Base-by-base conservation (phyloP, 495 filamentous ascomycete genomes). In the Pseudomonodictys pantanalensis region DNA sequence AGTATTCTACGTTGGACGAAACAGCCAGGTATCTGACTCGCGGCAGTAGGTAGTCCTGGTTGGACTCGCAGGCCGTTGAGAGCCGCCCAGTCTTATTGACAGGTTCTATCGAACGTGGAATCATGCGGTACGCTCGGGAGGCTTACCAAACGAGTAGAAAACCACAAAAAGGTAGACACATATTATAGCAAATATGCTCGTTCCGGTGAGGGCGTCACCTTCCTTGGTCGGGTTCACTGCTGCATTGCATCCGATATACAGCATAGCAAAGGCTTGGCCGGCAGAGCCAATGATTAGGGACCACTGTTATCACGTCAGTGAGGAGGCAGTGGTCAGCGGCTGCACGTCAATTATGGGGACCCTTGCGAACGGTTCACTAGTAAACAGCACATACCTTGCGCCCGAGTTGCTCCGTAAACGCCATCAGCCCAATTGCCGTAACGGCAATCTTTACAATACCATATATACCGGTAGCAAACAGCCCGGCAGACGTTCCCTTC, bases 91-190 rank as follows among this genome's bases (percentile, higher is more conserved):
- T n/a, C n/a, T n/a, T n/a, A n/a, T n/a, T n/a, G n/a, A n/a, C n/a
- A n/a, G n/a, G n/a, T n/a, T n/a, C n/a, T n/a, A n/a, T n/a, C n/a
- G n/a, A n/a, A n/a, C n/a, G n/a, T n/a, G n/a, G 30, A 23, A 17
- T n/a, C 50, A 41, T 20, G 15, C 7, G 1, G 18, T 39, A n/a
- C 25, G 22, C 29, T 3, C 10, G 9, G 7, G 11, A 29, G 39
- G 28, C 58, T 44, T 62, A 62, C 58, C 85, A 68, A 89, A 88
- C 53, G 88, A 86, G 77, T 88, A 89, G 76, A 86, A 86, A 2
- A 81, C 82, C 11, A 86, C 87, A 64, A 89, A 89, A 42, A 89
- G 72, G 70, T 86, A 90, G 54, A 90, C 85, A 70, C 80, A 86
- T 28, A 68, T 47, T 17, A 62, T 62, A 1, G 60, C 50, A 28